Evolutionary conservation across 1,139 yeast species (phyloP).

Genomic region (Kurtzmaniella quercitrusa): DNA sequence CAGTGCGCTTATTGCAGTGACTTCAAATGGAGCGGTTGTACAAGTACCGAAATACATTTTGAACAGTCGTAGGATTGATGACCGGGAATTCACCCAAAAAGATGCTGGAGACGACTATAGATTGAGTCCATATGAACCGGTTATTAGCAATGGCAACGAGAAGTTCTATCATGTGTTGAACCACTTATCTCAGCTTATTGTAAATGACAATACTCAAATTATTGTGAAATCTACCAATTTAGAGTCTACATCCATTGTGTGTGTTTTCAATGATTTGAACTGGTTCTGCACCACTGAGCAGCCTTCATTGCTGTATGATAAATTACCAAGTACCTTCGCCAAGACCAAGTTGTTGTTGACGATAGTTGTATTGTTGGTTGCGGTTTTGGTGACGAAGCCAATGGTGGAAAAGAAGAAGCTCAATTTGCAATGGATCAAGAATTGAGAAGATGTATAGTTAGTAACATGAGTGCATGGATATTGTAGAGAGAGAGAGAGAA

Average conservation of each 20-base stretch:
- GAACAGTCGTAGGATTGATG: constrained; percentile 59
- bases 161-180: constrained; percentile 28
- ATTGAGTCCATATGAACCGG: constrained; percentile 64
- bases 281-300: constrained; percentile 72
- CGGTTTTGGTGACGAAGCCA: constrained; percentile 50
- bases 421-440: constrained; percentile 31
- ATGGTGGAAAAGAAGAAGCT: constrained; percentile 51
- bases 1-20: constrained; percentile 59
- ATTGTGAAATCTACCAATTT: constrained; percentile 63
- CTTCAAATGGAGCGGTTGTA: constrained; percentile 61
- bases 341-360: constrained; percentile 62
- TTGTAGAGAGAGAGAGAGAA: constrained; percentile 5
- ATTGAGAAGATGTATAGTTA: not conserved
- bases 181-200: constrained; percentile 37
- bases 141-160: constrained; percentile 45
- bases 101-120: constrained; percentile 58
- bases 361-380: constrained; percentile 46
- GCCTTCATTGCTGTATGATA: constrained; percentile 84
- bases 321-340: constrained; percentile 64
- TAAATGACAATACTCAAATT: constrained; percentile 22
- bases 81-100: constrained; percentile 47
- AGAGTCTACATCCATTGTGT: constrained; percentile 77
- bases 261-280: constrained; percentile 60
- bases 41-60: constrained; percentile 65
- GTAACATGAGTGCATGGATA: constrained; percentile 4